phyloP scores from a whole-genome alignment of 768 basidiomycete genomes.

The Psilocybe sp. region DNA sequence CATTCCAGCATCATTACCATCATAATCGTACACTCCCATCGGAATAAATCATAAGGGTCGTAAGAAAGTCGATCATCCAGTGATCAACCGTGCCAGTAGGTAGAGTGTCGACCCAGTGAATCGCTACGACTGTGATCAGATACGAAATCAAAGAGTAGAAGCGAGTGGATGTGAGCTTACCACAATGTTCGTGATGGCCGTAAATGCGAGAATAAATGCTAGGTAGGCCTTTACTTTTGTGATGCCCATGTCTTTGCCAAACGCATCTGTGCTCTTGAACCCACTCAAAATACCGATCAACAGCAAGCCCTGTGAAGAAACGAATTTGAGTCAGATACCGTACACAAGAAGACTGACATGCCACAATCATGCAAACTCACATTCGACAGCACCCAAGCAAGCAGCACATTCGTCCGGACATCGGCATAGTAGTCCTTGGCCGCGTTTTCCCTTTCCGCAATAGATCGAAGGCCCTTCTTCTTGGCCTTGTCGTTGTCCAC shows the following conservation, averaged over 20 bases:
- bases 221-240: constrained; percentile 73
- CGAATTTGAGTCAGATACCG: too few species aligned
- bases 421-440: constrained; percentile 88
- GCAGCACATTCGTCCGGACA: constrained; percentile 78
- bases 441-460: constrained; percentile 66
- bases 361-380: constrained; percentile 33
- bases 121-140: constrained; percentile 15
- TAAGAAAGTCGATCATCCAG: constrained; percentile 18
- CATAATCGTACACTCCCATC: too few species aligned
- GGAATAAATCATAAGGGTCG: background rate
- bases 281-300: constrained; percentile 68
- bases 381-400: constrained; percentile 84
- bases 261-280: constrained; percentile 53
- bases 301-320: constrained; percentile 55
- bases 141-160: background rate
- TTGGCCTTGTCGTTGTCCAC: constrained; percentile 23
- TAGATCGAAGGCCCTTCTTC: constrained; percentile 27
- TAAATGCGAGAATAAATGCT: constrained; percentile 77
- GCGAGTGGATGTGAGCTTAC: constrained; percentile 23
- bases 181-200: constrained; percentile 73
- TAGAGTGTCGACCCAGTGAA: constrained; percentile 31
- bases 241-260: constrained; percentile 43
- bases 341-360: background rate
- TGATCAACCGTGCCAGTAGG: constrained; percentile 28
- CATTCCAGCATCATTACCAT: background rate